Evolutionary conservation across 805 yeast genomes (phyloP).

Genomic region (Suhomyces faveliae): DNA sequence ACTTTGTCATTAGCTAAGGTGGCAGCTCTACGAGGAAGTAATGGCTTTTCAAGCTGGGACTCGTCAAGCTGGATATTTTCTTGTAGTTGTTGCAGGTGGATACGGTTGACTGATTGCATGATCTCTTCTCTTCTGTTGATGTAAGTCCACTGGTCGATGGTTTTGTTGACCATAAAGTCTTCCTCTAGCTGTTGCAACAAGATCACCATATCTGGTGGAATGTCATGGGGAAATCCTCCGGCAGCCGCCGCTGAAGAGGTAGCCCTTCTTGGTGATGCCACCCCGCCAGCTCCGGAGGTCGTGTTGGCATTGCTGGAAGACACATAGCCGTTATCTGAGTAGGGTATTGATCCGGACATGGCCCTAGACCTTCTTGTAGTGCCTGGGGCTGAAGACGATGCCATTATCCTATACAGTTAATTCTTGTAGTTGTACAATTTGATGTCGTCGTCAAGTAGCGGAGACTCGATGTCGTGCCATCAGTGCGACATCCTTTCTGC

Average conservation of each 20-base stretch:
- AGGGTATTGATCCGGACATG: constrained; percentile 15
- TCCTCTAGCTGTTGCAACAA: constrained; percentile 42
- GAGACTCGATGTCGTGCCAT: not conserved
- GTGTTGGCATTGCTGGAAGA: constrained; percentile 24
- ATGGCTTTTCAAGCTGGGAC: constrained; percentile 51
- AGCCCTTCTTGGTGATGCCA: constrained; percentile 12
- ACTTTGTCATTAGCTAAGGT: constrained; percentile 17
- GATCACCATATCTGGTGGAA: constrained; percentile 46
- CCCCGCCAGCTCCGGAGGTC: constrained; percentile 14
- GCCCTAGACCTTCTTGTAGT: constrained; percentile 17
- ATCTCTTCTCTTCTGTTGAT: constrained; percentile 46
- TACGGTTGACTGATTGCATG: constrained; percentile 34
- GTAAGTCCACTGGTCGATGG: constrained; percentile 48
- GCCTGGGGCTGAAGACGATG: constrained; percentile 4
- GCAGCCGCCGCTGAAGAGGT: constrained; percentile 12
- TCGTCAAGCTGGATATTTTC: constrained; percentile 27
- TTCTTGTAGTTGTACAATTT: not conserved
- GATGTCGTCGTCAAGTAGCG: not conserved
- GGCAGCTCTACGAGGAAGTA: constrained; percentile 55
- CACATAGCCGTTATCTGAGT: constrained; percentile 21
- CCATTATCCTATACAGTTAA: constrained; percentile 1
- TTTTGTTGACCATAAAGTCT: constrained; percentile 39
- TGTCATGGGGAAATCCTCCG: constrained; percentile 26
- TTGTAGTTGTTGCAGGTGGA: constrained; percentile 34
- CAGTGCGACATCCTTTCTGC: not conserved